Percentiles rank a stretch among this genome's conserved stretches.
These are phyloP conservation scores for Jackrogersella multiformis DNA, from an alignment of 495 filamentous ascomycete species.

Conservation along the genomic window DNA sequence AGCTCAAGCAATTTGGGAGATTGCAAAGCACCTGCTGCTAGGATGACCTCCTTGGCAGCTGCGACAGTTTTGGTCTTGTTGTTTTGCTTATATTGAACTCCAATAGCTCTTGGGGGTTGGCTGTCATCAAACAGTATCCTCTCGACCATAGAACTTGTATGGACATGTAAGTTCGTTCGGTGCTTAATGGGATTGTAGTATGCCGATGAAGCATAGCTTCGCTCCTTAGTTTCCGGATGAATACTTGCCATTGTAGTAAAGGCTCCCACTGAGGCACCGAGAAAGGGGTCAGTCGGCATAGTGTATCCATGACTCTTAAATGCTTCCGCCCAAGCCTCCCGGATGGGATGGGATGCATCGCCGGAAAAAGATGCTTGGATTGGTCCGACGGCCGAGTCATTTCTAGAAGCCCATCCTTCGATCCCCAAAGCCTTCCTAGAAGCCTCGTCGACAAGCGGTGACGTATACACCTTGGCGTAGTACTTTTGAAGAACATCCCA, in stretches of 20 bases:
- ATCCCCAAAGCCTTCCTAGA: conserved; percentile 2
- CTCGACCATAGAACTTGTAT: conserved; percentile 52
- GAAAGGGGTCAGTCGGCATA: conserved; percentile 23
- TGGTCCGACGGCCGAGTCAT: conserved; percentile 15
- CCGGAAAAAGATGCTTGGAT: conserved; percentile 31
- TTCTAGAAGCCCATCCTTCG: conserved; percentile 1
- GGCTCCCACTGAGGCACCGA: conserved; percentile 5
- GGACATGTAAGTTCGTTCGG: conserved; percentile 52
- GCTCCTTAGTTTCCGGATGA: conserved; percentile 46
- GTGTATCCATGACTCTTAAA: conserved; percentile 35
- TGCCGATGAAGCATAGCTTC: conserved; percentile 44
- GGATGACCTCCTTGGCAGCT: conserved; percentile 63
- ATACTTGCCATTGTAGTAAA: conserved; percentile 37
- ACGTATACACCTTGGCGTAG: conserved; percentile 40
- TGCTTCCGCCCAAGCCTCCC: conserved; percentile 43
- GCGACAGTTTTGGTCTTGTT: conserved; percentile 44
- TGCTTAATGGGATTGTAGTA: conserved; percentile 45
- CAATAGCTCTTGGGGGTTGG: conserved; percentile 31
- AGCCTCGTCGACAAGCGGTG: not conserved
- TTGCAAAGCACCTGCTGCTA: conserved; percentile 64
- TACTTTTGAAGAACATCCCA: conserved; percentile 45
- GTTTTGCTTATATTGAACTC: conserved; percentile 54
- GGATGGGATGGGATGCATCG: conserved; percentile 17
- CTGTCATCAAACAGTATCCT: conserved; percentile 54
- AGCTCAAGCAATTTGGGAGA: conserved; percentile 66